phyloP scores from a whole-genome alignment of 2,329 filamentous ascomycete species.

The Aspergillus eucalypticola region DNA sequence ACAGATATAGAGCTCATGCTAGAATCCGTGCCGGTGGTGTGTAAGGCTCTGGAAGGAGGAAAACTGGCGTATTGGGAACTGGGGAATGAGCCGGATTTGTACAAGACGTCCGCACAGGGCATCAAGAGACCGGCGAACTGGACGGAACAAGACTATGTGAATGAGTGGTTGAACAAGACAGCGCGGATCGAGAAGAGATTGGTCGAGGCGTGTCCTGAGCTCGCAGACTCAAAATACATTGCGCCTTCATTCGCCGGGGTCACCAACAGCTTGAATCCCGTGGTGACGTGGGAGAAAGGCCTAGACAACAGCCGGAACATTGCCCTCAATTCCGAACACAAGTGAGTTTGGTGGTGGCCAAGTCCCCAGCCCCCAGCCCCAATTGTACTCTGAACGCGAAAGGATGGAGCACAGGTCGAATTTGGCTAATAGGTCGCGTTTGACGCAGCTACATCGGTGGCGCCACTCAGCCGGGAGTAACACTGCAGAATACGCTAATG shows the following conservation, averaged over 20 bases:
- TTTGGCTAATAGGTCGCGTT: conserved; percentile 42
- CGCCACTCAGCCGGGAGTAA: conserved; percentile 60
- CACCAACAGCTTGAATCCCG: conserved; percentile 5
- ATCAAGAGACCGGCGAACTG: neutral
- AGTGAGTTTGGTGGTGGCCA: neutral
- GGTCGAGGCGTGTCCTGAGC: neutral
- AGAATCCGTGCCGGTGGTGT: conserved; percentile 56
- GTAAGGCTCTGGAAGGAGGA: conserved; percentile 54
- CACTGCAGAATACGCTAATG: conserved; percentile 63
- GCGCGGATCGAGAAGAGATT: neutral
- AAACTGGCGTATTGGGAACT: conserved; percentile 62
- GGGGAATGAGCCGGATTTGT: conserved; percentile 66
- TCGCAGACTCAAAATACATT: conserved; percentile 1
- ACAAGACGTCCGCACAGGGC: conserved; percentile 54
- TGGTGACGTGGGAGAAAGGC: conserved; percentile 9
- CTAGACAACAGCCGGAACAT: conserved; percentile 1
- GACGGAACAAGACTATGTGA: conserved; percentile 7
- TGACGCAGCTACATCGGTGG: conserved; percentile 62
- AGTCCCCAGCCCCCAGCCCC: neutral
- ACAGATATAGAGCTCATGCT: neutral
- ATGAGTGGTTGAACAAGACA: conserved; percentile 8
- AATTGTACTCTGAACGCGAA: neutral
- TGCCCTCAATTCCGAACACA: conserved; percentile 7
- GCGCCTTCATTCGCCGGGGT: conserved; percentile 6
- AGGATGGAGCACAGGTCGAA: neutral